Percentiles rank a stretch among this genome's conserved stretches.
These are phyloP conservation scores for Cynara cardunculus DNA, from an alignment of 129 eudicot species.

Conservation along the genomic window DNA sequence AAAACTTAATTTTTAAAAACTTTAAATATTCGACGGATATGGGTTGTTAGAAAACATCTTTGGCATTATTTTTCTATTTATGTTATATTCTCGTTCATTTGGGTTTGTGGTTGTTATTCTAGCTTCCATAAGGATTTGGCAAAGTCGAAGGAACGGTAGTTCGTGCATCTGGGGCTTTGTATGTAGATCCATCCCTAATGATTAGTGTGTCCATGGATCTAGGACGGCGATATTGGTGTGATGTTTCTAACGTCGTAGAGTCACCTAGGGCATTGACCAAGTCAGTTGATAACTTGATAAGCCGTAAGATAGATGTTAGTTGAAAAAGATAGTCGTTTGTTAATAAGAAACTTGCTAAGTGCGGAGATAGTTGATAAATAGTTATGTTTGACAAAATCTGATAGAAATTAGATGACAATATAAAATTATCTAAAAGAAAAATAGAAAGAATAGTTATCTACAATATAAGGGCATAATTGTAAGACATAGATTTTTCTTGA, in stretches of 20 bases:
- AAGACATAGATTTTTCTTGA: too few species aligned
- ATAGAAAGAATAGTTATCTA: too few species aligned
- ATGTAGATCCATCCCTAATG: neutral
- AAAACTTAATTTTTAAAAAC: too few species aligned
- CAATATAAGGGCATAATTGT: neutral
- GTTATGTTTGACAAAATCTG: neutral
- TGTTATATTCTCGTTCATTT: too few species aligned
- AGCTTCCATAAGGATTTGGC: neutral
- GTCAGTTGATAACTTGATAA: neutral
- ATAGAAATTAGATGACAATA: too few species aligned
- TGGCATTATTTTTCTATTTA: too few species aligned
- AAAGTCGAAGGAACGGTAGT: neutral
- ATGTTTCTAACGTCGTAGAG: neutral
- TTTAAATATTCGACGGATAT: too few species aligned
- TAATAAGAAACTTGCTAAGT: neutral
- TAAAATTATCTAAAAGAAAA: too few species aligned
- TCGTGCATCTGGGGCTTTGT: neutral
- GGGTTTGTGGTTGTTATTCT: too few species aligned
- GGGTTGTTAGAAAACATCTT: too few species aligned
- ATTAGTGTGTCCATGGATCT: neutral
- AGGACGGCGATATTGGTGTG: neutral
- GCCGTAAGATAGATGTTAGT: neutral
- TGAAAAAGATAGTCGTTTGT: neutral
- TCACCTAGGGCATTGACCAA: neutral
- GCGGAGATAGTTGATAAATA: too few species aligned